Evolutionary conservation across 352 stramenopile species (phyloP), one percentile per base, ranked within the genome.

Genomic region (Globisporangium iwayamae): DNA sequence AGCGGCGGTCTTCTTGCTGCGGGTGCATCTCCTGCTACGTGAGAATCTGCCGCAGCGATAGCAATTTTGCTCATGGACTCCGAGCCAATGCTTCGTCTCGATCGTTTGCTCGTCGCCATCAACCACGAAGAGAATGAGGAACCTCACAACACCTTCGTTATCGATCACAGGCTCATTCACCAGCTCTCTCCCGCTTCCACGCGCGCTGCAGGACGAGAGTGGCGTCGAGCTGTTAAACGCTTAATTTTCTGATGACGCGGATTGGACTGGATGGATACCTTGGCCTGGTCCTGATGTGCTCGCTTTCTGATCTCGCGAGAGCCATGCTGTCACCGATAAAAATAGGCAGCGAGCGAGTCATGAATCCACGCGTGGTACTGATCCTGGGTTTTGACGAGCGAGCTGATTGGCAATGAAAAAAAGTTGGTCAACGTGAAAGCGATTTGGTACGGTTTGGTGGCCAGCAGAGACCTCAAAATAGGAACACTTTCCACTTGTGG

Each of bases 91-190:
- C 56, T 69, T 34, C 34, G 41, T 28, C 54, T 41, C 9, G 61
- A 62, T 18, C 61, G 61, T 39, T 60, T 66, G 60, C 50, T 63
- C 39, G 36, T 65, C 57, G 48, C 50, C 63, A 65, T 65, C 50
- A 16, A n/a, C 50, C 9, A 34, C 16, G 32, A 56, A 16, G 38
- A 25, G 36, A 60, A 10, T 18, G 36, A 50, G 3, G 3, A 25
- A 47, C 22, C 47, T 54, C 22, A 56, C 28, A 6, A 22, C 50
- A 28, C 28, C 50, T 25, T 41, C 28, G 41, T 9, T 13, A 56
- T 9, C 18, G 4, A 56, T 9, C 50, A n/a, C 28, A 25, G 36
- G 14, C 2, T 13, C 54, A 60, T 60, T 36, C 54, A 60, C 50
- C 4, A 14, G 50, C 14, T 50, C 50, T 50, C 50, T 41, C 50